These are phyloP conservation scores for Chernovozyma sophiae-reginae DNA, from an alignment of 1,139 yeast genomes.

Conservation along the genomic window DNA sequence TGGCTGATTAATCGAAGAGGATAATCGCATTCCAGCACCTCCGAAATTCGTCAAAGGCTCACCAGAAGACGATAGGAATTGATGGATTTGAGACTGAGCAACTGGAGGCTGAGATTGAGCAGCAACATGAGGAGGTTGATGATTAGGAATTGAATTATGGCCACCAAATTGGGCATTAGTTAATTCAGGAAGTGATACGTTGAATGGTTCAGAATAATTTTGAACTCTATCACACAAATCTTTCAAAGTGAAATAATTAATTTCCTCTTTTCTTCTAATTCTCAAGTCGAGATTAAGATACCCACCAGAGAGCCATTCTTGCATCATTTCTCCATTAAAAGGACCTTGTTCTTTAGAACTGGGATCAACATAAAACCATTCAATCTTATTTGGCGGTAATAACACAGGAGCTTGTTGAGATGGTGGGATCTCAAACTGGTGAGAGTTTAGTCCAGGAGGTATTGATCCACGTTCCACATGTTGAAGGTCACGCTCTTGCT, in stretches of 20 bases:
- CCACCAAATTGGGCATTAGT: slow-evolving; percentile 8
- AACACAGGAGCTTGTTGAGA: slow-evolving; percentile 8
- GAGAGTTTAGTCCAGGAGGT: slow-evolving; percentile 1
- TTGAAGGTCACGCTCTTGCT: not conserved
- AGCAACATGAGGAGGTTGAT: slow-evolving; percentile 4
- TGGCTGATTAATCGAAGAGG: slow-evolving; percentile 16
- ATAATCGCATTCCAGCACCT: slow-evolving; percentile 23
- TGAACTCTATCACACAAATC: slow-evolving; percentile 45
- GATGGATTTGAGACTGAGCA: slow-evolving; percentile 17
- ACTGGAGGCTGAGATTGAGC: slow-evolving; percentile 4
- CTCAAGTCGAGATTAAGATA: slow-evolving; percentile 55
- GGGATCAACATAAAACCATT: slow-evolving; percentile 75
- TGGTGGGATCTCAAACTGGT: not conserved
- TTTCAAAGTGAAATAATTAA: slow-evolving; percentile 35
- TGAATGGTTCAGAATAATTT: slow-evolving; percentile 57
- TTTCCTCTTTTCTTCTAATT: slow-evolving; percentile 53
- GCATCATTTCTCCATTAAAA: slow-evolving; percentile 71
- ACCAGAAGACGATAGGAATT: slow-evolving; percentile 20
- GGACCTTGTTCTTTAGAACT: slow-evolving; percentile 77
- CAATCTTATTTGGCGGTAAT: slow-evolving; percentile 36
- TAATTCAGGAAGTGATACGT: slow-evolving; percentile 48
- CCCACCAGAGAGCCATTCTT: slow-evolving; percentile 65
- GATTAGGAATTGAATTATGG: slow-evolving; percentile 5
- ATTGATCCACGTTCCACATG: not conserved
- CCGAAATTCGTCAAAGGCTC: slow-evolving; percentile 14